Evolutionary conservation across 371 early-diverging fungal species (phyloP).

Genomic region (Mortierella sp.): DNA sequence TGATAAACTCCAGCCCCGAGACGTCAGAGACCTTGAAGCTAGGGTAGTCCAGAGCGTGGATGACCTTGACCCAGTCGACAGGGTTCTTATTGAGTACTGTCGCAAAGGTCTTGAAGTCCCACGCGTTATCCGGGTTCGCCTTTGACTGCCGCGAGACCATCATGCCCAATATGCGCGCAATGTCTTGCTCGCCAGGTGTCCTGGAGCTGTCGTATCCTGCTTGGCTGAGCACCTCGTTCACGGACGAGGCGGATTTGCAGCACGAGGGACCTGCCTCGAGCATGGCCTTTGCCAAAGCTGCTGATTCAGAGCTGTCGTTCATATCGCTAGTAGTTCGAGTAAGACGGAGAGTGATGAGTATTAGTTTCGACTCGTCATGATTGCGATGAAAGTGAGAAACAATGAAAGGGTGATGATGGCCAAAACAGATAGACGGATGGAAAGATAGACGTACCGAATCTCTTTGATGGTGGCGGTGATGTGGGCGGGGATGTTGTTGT

Average conservation of each 20-base stretch:
- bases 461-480: constrained; percentile 33
- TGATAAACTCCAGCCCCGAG: constrained; percentile 74
- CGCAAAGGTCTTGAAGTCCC: constrained; percentile 81
- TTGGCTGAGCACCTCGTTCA: constrained; percentile 65
- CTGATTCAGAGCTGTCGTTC: constrained; percentile 45
- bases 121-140: constrained; percentile 67
- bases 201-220: constrained; percentile 55
- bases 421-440: background rate
- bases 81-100: constrained; percentile 64
- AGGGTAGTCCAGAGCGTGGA: constrained; percentile 77
- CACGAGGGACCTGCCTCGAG: constrained; percentile 72
- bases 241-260: constrained; percentile 62
- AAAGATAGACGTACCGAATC: constrained; percentile 36
- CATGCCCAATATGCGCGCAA: constrained; percentile 80
- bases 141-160: constrained; percentile 77
- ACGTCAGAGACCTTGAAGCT: constrained; percentile 76
- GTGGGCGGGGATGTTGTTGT: constrained; percentile 41
- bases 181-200: constrained; percentile 68
- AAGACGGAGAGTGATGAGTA: too few relatives aligned
- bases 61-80: constrained; percentile 76
- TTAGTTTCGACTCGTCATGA: too few relatives aligned
- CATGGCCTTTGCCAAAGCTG: constrained; percentile 61
- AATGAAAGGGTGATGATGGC: background rate
- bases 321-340: constrained; percentile 48
- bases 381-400: too few relatives aligned